Evolutionary conservation across 2,329 filamentous ascomycete species (phyloP), one percentile per base, ranked within the genome.

Genomic region (Nemania sp.): DNA sequence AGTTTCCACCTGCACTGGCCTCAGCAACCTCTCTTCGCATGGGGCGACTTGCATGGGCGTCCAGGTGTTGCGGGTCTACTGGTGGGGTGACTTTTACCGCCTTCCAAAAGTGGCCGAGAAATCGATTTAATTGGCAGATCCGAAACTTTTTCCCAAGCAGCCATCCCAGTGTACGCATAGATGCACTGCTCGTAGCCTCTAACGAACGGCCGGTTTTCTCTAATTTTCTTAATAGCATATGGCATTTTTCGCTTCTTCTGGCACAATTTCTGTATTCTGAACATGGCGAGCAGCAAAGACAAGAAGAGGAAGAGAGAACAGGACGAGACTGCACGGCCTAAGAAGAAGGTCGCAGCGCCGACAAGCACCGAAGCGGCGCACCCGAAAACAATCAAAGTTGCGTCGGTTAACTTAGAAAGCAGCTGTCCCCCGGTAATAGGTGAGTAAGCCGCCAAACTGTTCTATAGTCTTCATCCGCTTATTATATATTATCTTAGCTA

Each of bases 281-380:
- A 20, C 31, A 79, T 78, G 75, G 70, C 69, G 26, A 70, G 73
- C 42, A 53, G 65, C 33, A 73, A 64, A 52, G 60, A 56, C 24
- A 79, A 79, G 66, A 84, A 85, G 70, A 75, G 81, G 52, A 84
- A 84, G 71, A 74, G 79, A 56, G 71, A 72, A 15, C 72, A 72
- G 31, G 75, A 77, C 9, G 65, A 69, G 33, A 64, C 68, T 2
- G 66, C 70, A 1, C 76, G 75, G 51, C 69, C 74, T 20, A 77
- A 79, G 59, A 84, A 77, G 68, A 83, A 82, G 69, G 76, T 79
- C n/a, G 72, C 74, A 41, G 70, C 80, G 34, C 72, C 78, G 61
- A 63, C 62, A 52, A 50, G 59, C 30, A 50, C 68, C 37, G 46
- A 66, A 33, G 66, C 70, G n/a, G 59, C 70, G 14, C 63, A 71